These are phyloP conservation scores for Ceratobasidium theobromae DNA, from an alignment of 1,284 basidiomycete genomes.

Conservation along the genomic window DNA sequence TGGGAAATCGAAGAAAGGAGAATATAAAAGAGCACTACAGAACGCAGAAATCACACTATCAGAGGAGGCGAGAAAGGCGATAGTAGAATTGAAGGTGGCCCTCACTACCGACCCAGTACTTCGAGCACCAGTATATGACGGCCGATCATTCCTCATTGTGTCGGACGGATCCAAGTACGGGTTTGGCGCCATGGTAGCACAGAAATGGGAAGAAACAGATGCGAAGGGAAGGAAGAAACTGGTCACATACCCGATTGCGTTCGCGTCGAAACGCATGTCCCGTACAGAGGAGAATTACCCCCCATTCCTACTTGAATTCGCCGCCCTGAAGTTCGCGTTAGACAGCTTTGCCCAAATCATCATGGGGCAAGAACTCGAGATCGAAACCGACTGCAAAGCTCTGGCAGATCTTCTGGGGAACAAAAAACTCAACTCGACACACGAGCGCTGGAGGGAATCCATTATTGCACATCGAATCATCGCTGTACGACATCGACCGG, in stretches of 20 bases:
- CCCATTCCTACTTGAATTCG: conserved; percentile 38
- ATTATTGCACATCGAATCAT: conserved; percentile 29
- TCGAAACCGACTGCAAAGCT: conserved; percentile 38
- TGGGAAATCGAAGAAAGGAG: neutral
- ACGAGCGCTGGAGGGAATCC: conserved; percentile 34
- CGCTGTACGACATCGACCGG: conserved; percentile 31
- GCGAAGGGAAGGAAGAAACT: neutral
- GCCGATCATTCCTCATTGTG: conserved; percentile 43
- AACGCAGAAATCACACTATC: neutral
- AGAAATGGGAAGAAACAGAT: conserved; percentile 33
- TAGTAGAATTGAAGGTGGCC: conserved; percentile 41
- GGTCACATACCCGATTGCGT: conserved; percentile 33
- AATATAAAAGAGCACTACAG: conserved; percentile 32
- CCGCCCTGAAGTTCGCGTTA: conserved; percentile 35
- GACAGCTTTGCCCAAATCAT: conserved; percentile 35
- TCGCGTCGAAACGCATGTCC: conserved; percentile 36
- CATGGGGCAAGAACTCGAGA: conserved; percentile 32
- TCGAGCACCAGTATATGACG: conserved; percentile 41
- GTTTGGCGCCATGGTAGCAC: conserved; percentile 43
- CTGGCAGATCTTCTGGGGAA: conserved; percentile 32
- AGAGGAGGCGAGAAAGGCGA: conserved; percentile 40
- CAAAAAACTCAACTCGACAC: conserved; percentile 22
- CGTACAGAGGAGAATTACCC: conserved; percentile 33
- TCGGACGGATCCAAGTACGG: conserved; percentile 45
- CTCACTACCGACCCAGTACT: conserved; percentile 43